Conservation (phyloP, 208 protist species). For the Naegleria lovaniensis region DNA sequence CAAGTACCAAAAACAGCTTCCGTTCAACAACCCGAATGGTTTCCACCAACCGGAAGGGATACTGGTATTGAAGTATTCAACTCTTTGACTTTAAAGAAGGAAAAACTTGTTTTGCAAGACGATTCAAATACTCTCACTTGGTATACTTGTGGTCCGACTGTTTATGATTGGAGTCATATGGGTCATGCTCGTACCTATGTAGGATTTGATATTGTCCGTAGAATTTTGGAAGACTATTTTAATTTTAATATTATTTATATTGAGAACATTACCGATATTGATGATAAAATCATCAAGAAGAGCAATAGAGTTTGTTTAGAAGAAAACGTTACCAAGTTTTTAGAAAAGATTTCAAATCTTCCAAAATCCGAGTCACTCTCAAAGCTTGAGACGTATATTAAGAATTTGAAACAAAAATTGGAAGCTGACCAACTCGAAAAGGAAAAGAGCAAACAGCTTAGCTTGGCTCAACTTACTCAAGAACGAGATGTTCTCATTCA, state of each 20-base stretch:
- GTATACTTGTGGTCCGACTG: conserved; percentile 96
- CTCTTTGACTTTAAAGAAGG: conserved; percentile 24
- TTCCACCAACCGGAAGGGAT: not conserved
- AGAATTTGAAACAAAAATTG: not conserved
- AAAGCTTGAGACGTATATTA: not conserved
- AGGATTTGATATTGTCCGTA: conserved; percentile 92
- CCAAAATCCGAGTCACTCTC: not conserved
- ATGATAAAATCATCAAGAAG: conserved; percentile 96
- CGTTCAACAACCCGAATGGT: not conserved
- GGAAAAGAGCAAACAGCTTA: not conserved
- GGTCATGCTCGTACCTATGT: conserved; percentile 96
- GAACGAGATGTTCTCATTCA: not conserved
- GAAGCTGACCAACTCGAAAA: not conserved
- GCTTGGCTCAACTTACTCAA: not conserved
- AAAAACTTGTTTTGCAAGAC: conserved; percentile 58
- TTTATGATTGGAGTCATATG: conserved; percentile 93
- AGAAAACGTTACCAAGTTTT: not conserved
- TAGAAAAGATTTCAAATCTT: not conserved
- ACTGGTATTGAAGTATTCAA: conserved; percentile 15
- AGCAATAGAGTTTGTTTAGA: conserved; percentile 42
- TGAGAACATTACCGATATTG: conserved; percentile 98
- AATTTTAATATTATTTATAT: conserved; percentile 75
- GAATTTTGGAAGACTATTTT: conserved; percentile 94
- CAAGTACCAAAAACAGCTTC: not conserved
- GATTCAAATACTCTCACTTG: conserved; percentile 62